A percentile compares a stretch with the other conserved stretches of the same genome.
Conservation (phyloP, 495 filamentous ascomycete genomes). For the Trichocladium antarcticum region DNA sequence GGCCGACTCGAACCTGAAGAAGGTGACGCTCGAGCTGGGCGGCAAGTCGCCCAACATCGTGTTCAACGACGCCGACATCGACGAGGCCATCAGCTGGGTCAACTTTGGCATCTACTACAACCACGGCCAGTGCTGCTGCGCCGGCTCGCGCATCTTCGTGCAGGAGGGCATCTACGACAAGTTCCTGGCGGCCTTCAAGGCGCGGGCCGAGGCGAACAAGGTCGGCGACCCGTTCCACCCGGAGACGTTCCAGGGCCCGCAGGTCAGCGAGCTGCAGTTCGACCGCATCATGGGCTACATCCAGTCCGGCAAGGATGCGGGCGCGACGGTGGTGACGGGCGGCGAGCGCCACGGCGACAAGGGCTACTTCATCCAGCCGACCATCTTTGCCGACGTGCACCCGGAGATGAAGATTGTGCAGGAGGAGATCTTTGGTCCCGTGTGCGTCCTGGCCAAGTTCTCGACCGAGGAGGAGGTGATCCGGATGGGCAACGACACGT, state of each 20-base stretch:
- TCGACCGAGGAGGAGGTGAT: conserved; percentile 78
- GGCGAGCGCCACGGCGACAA: conserved; percentile 80
- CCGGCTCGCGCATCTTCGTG: conserved; percentile 89
- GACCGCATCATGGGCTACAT: conserved; percentile 99
- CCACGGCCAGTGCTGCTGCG: conserved; percentile 98
- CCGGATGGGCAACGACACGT: conserved; percentile 67
- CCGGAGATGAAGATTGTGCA: conserved; percentile 95
- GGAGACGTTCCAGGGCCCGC: conserved; percentile 93
- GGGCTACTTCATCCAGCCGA: conserved; percentile 97
- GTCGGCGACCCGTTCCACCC: conserved; percentile 84
- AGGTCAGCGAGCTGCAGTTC: conserved; percentile 89
- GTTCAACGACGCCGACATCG: conserved; percentile 91
- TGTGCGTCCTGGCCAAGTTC: conserved; percentile 91
- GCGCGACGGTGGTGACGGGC: conserved; percentile 75
- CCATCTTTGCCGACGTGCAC: conserved; percentile 85
- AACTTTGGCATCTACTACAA: conserved; percentile 99
- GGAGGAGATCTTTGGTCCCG: conserved; percentile 97
- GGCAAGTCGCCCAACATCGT: conserved; percentile 98
- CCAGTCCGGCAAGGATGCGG: conserved; percentile 72
- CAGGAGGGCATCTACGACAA: conserved; percentile 95
- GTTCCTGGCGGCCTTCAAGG: conserved; percentile 82
- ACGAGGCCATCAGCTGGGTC: conserved; percentile 92
- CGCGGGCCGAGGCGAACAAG: conserved; percentile 66
- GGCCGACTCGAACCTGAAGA: conserved; percentile 91
- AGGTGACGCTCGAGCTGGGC: conserved; percentile 96